Percentiles rank a stretch among this genome's conserved stretches.
phyloP scores from a whole-genome alignment of 129 eudicot genomes.

The Tanacetum coccineum region DNA sequence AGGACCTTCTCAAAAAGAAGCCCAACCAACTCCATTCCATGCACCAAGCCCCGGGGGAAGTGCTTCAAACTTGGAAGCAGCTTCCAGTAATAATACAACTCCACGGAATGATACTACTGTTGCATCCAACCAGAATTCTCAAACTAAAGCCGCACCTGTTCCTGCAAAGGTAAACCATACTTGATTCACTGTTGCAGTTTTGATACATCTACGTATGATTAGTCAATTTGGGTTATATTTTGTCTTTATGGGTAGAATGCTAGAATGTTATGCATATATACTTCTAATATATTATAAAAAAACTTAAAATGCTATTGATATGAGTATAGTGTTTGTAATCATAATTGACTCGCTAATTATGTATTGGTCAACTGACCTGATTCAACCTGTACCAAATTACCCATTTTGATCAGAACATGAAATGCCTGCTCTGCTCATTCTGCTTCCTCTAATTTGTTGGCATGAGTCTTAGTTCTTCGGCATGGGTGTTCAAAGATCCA shows the following conservation, averaged over 20 bases:
- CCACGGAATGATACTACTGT: constrained; percentile 37
- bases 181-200: constrained; percentile 8
- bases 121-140: constrained; percentile 40
- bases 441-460: too few relatives aligned
- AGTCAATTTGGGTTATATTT: neutral
- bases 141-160: constrained; percentile 27
- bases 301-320: neutral
- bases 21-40: constrained; percentile 33
- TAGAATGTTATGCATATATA: neutral
- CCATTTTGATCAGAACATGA: too few relatives aligned
- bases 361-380: too few relatives aligned
- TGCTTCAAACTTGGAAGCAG: constrained; percentile 48
- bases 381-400: too few relatives aligned
- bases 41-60: constrained; percentile 53
- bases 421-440: too few relatives aligned
- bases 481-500: too few relatives aligned
- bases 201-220: neutral
- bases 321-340: too few relatives aligned
- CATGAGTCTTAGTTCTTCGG: too few relatives aligned
- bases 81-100: constrained; percentile 45
- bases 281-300: neutral
- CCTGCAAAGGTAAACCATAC: constrained; percentile 50
- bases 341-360: too few relatives aligned
- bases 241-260: neutral
- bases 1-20: constrained; percentile 61